Conservation (phyloP, 1,284 basidiomycete genomes). For the Wolfiporia cocos region DNA sequence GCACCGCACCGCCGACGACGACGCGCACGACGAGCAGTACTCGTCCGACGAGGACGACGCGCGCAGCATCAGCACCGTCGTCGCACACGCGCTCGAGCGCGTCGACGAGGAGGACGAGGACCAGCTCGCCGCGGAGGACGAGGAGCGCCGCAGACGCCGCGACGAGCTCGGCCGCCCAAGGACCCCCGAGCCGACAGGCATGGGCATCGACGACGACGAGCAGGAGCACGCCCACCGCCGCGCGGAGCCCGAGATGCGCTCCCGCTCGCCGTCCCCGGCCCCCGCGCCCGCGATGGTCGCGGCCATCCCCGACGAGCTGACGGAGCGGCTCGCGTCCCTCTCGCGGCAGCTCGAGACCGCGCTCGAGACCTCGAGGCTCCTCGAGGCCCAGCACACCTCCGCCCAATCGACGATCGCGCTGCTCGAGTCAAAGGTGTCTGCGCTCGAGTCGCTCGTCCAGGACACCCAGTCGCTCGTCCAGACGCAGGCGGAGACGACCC, state of each 20-base stretch:
- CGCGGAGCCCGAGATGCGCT: constrained; percentile 11
- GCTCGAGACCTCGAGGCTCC: constrained; percentile 63
- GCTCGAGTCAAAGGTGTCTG: constrained; percentile 65
- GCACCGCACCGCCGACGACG: constrained; percentile 26
- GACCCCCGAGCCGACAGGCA: constrained; percentile 69
- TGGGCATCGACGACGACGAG: constrained; percentile 55
- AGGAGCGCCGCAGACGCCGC: constrained; percentile 40
- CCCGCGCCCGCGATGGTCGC: constrained; percentile 17
- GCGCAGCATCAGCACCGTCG: constrained; percentile 55
- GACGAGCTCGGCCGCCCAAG: constrained; percentile 62
- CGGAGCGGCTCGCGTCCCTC: constrained; percentile 65
- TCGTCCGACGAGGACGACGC: constrained; percentile 47
- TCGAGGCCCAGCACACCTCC: constrained; percentile 76
- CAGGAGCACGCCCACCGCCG: constrained; percentile 21
- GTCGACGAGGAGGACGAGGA: constrained; percentile 75
- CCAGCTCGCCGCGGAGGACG: constrained; percentile 39
- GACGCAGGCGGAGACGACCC: constrained; percentile 36
- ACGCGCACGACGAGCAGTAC: constrained; percentile 28
- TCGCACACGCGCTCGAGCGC: constrained; percentile 63
- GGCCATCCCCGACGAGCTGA: constrained; percentile 53
- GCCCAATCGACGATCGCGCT: constrained; percentile 76
- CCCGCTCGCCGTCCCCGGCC: constrained; percentile 15
- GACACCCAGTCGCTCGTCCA: constrained; percentile 36
- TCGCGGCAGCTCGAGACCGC: constrained; percentile 76
- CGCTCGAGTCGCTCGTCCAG: constrained; percentile 52